Evolutionary conservation across 169 alveolate genomes (phyloP), one percentile per base, ranked within the genome.

Genomic region (Plasmodium relictum): DNA sequence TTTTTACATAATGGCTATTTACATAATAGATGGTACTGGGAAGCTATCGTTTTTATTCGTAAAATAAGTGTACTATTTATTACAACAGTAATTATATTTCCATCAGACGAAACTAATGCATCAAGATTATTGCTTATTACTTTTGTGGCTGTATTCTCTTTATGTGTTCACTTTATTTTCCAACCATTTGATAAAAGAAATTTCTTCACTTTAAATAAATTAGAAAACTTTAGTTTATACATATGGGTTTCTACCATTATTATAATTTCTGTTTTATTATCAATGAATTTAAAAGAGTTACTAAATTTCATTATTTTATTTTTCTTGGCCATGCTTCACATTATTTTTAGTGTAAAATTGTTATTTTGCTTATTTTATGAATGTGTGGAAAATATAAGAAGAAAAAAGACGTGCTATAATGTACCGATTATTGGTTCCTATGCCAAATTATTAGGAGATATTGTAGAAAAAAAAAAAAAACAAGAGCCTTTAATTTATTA

Each of bases 21-120:
- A 69, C 93, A 88, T 50, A 93, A 88, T 41, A 94, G 78, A 92
- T 95, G 97, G 97, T 95, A 83, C 89, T 95, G 97, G 97, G 97
- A 95, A 76, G 87, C 92, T 16, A 86, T 95, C 18, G 97, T 95
- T 74, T 95, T 95, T 93, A 86, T 94, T 12, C 71, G 97, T 16
- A 95, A 95, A 62, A 72, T 95, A 72, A 45, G 92, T 62, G 95
- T 95, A 14, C 92, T 95, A 26, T 94, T 95, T 48, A 93, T 93
- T 58, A 95, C 95, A 52, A 92, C 95, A 42, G 93, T 94, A 52
- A 94, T 91, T 52, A 44, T 94, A 37, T 93, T 93, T 20, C 95
- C 96, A 31, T 86, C 96, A 8, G 91, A 91, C n/a, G 90, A 90
- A 69, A 52, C 61, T 22, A 92, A 94, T 63, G 92, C 94, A 20